These are phyloP conservation scores for Hirsutella thompsonii DNA, from an alignment of 2,329 filamentous ascomycete species.

Conservation along the genomic window DNA sequence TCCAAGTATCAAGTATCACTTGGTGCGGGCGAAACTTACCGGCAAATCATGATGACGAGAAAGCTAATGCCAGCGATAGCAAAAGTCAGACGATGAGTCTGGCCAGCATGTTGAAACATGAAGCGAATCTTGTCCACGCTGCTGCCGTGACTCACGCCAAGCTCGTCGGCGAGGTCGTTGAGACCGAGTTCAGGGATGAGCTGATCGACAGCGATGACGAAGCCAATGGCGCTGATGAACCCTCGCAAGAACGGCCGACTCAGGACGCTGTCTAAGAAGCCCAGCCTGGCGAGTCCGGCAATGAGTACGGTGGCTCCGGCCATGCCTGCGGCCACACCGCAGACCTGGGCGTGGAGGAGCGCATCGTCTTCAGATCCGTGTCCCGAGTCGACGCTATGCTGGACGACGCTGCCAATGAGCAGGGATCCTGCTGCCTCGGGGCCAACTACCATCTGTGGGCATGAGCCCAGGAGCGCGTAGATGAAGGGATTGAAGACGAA, in stretches of 20 bases:
- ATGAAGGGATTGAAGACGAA: constrained; percentile 88
- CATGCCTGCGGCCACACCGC: constrained; percentile 78
- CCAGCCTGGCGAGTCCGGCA: constrained; percentile 72
- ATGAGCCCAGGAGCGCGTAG: constrained; percentile 84
- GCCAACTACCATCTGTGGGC: constrained; percentile 85
- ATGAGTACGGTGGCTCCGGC: constrained; percentile 81
- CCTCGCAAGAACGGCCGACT: constrained; percentile 85
- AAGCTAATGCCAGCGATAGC: constrained; percentile 71
- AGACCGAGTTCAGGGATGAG: constrained; percentile 83
- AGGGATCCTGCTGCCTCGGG: constrained; percentile 91
- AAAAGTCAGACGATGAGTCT: constrained; percentile 63
- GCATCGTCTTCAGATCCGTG: constrained; percentile 51
- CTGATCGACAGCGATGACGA: constrained; percentile 93
- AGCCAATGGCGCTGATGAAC: constrained; percentile 94
- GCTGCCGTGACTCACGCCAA: constrained; percentile 66
- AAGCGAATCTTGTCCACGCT: constrained; percentile 79
- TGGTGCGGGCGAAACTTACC: constrained; percentile 34
- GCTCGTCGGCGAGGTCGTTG: constrained; percentile 46
- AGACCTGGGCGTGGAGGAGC: constrained; percentile 63
- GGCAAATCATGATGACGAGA: constrained; percentile 76
- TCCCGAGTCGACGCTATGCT: constrained; percentile 60
- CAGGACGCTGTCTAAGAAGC: constrained; percentile 88
- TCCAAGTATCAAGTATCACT: neutral
- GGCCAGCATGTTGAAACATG: constrained; percentile 50
- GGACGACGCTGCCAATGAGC: constrained; percentile 76